Evolutionary conservation across 208 protist genomes (phyloP), one percentile per base, ranked within the genome.

Genomic region (Crithidia brevicula): DNA sequence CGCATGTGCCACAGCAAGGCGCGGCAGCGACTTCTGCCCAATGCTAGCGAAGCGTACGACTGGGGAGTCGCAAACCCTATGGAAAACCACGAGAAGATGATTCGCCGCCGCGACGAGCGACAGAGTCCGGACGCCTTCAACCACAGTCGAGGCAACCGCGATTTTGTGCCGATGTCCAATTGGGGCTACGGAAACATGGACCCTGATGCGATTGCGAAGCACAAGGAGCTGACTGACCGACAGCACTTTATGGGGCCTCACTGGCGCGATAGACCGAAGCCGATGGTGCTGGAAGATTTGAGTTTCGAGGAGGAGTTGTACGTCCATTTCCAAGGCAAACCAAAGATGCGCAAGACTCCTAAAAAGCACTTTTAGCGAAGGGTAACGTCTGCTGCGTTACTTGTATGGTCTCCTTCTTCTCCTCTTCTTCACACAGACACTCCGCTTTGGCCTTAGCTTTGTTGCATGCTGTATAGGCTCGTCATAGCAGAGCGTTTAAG

Each of bases 111-210:
- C 25, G 76, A 86, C 2, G 88, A 92, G 54, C 80, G 81, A 36
- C 75, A 90, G 64, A 90, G 72, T 49, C 88, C 86, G 5, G 89
- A 95, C 60, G 88, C 88, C 4, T 92, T 90, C 72, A 86, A 87
- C 25, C 87, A 94, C 62, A 83, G 88, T 18, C 65, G 82, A 0
- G 73, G 72, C 7, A 91, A 90, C 40, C 84, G 92, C 10, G 88
- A 93, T 58, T 96, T 96, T 85, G 92, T 96, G n/a, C 92, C 92
- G 27, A 92, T 96, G 89, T 91, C 86, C 7, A 96, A 96, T 68
- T 96, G 92, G 89, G 87, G 92, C 9, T 86, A 83, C 51, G 81
- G 80, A 10, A 96, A 96, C 60, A 95, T 96, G 82, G 92, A 96
- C 64, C 92, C 92, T 0, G 92, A 96, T 43, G 88, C 86, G 6